Evolutionary conservation across 139 green algal species (phyloP), one percentile per base, ranked within the genome.

Genomic region (Yamagishiella unicocca): DNA sequence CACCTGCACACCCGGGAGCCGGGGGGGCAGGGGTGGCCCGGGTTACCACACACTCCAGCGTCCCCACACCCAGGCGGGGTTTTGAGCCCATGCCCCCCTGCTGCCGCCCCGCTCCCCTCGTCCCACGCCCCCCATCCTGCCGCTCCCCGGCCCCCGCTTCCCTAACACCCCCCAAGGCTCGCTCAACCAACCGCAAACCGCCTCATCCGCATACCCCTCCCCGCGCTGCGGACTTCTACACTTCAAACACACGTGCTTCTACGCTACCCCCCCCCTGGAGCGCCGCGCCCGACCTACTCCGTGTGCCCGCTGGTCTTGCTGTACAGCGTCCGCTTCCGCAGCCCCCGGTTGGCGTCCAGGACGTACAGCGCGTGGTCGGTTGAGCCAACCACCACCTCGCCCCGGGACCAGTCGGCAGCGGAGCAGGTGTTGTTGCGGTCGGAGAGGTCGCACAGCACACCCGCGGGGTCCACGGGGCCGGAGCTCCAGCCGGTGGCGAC

Each of bases 291-390:
- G 2, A 91, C 94, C 90, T 88, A 98, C 92, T 98, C 96, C 38
- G 66, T 89, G 84, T 98, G 96, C 0, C 96, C 95, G 50, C 64
- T 83, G 0, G 87, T 91, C 82, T 96, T 98, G 87, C 46, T 94
- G 91, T 96, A 97, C 62, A 97, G 89, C 43, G 91, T 96, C 9
- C 95, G 87, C 31, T 85, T 90, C 46, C 88, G 85, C 45, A 79
- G 88, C n/a, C 89, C 83, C 50, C 82, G 92, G 5, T 50, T 61
- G 0, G 93, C 45, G 45, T 96, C 88, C 14, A 97, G 80, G 0
- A 91, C 80, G 83, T 98, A 97, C 22, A 96, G 82, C 9, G 94
- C 96, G 82, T 98, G 96, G 88, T 98, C 96, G 9, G 93, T 91
- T 33, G 78, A 88, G 21, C 95, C 94, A 27, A 96, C 29, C 22